phyloP scores from a whole-genome alignment of 805 yeast species.

The Millerago galiae region DNA sequence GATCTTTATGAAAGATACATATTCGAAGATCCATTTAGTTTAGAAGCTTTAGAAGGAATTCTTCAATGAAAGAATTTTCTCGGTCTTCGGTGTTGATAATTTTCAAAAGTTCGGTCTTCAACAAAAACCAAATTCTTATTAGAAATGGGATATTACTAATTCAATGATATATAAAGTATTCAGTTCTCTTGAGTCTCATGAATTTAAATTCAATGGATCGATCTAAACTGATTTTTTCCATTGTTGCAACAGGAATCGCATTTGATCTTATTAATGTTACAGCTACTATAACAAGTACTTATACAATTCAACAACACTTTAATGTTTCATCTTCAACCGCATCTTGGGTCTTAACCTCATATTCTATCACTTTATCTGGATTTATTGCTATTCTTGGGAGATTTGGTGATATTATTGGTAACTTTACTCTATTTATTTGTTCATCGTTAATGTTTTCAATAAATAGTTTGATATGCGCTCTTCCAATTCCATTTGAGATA shows the following conservation, averaged over 20 bases:
- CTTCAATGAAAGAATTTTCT: background rate
- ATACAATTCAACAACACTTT: background rate
- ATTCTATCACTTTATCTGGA: background rate
- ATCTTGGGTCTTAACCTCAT: background rate
- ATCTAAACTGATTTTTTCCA: background rate
- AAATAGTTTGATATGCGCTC: slow-evolving; percentile 27
- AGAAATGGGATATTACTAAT: background rate
- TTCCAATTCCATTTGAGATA: slow-evolving; percentile 23
- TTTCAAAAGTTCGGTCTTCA: background rate
- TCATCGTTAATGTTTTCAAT: slow-evolving; percentile 21
- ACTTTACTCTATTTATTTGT: slow-evolving; percentile 22
- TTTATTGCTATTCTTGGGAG: background rate
- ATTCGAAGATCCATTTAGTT: background rate
- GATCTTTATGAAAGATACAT: too few relatives aligned
- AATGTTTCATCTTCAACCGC: background rate
- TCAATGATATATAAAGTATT: too few relatives aligned
- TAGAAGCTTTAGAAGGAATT: background rate
- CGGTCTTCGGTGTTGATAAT: background rate
- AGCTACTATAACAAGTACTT: background rate
- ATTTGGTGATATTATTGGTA: background rate
- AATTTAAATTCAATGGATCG: background rate
- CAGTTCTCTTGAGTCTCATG: too few relatives aligned
- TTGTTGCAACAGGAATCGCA: background rate
- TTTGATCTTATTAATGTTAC: background rate
- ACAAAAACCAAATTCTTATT: too few relatives aligned